Evolutionary conservation across 1,284 basidiomycete genomes (phyloP), one percentile per base, ranked within the genome.

Genomic region (Mycena sp.): DNA sequence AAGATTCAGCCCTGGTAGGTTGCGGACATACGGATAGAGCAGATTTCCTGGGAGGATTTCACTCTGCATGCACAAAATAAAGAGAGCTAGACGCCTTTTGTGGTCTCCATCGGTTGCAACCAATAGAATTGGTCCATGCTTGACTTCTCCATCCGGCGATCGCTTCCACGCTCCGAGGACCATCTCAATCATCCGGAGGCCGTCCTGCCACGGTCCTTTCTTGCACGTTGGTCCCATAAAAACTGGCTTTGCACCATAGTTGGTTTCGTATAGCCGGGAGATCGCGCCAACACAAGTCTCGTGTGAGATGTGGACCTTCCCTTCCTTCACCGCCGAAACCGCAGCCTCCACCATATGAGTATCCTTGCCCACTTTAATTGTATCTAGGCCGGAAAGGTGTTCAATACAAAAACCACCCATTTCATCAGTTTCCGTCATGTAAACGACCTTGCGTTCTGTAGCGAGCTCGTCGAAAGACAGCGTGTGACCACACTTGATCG

Each of bases 1-100:
- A 7, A n/a, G 46, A 28, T 62, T 62, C 21, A 62, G 28, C 17
- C 61, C 61, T 2, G 19, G 54, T 3, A 69, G 54, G 2, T 62
- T 40, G 2, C 41, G 17, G 25, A 62, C n/a, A 3, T 38, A 50
- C 1, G 46, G 28, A 23, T 46, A 61, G 12, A 61, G 52, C 1
- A 54, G 61, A 32, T 62, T 43, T 6, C 54, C 61, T 4, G 17
- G 29, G 7, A 26, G 26, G 29, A 57, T 57, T 30, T 52, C 54
- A 23, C 37, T 41, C 19, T 56, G 45, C 53, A 62, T 56, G 26
- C 61, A 62, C 26, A 62, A 10, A 25, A 57, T 29, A 23, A 62
- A 62, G 6, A 62, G 45, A 3, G 61, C 52, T 4, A 56, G 32
- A 2, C 61, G 61, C 25, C 52, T 46, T 30, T 14, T 26, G n/a